A percentile compares a stretch with the other conserved stretches of the same genome.
Evolutionary conservation across 768 basidiomycete species (phyloP).

Genomic region (Butyriboletus loyo): DNA sequence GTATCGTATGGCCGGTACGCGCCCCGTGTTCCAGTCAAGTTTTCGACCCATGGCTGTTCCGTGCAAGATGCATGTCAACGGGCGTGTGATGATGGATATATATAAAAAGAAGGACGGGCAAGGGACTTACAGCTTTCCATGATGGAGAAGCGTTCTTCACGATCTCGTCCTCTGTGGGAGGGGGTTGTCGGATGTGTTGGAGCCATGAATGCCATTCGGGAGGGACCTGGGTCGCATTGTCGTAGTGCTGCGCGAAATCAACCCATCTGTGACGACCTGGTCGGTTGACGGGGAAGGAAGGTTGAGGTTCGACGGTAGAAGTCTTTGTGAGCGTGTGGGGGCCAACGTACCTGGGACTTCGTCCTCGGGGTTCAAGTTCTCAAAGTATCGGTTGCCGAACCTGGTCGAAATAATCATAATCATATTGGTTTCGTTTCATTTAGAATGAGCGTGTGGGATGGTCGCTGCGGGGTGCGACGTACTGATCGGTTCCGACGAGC

Average conservation of each 20-base stretch:
- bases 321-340: neutral
- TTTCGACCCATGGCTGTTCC: constrained; percentile 76
- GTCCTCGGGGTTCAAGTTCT: constrained; percentile 84
- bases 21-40: constrained; percentile 89
- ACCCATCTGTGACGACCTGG: constrained; percentile 96
- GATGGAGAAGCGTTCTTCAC: constrained; percentile 66
- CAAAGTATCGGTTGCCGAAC: constrained; percentile 93
- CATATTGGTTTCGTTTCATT: too few relatives aligned
- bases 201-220: constrained; percentile 98
- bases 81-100: too few relatives aligned
- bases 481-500: constrained; percentile 80
- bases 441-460: too few relatives aligned
- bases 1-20: constrained; percentile 91
- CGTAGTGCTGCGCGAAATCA: constrained; percentile 88
- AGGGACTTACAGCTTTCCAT: constrained; percentile 76
- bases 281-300: too few relatives aligned
- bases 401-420: too few relatives aligned
- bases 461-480: constrained; percentile 31
- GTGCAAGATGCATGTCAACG: neutral
- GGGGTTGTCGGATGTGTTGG: constrained; percentile 79
- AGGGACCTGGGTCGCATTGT: constrained; percentile 90
- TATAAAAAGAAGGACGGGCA: neutral
- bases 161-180: constrained; percentile 73
- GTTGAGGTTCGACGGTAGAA: too few relatives aligned
- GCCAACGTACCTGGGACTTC: constrained; percentile 83